Evolutionary conservation across 371 early-diverging fungal genomes (phyloP), one percentile per base, ranked within the genome.

Genomic region (Parasitella parasitica): DNA sequence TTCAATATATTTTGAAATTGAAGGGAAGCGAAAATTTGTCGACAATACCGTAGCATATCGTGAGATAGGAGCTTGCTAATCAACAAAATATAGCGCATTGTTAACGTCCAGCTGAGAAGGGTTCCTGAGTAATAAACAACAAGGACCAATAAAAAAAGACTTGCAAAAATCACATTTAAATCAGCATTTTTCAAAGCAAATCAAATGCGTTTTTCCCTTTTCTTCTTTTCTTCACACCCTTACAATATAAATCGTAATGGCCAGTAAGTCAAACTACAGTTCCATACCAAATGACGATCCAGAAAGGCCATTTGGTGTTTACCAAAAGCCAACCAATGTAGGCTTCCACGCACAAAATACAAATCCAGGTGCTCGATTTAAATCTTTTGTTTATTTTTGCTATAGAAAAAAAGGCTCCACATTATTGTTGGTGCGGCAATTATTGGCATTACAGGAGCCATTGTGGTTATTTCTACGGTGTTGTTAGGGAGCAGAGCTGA

Each of bases 341-440:
- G 30, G 51, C 12, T 30, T 57, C 9, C 7, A 28, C 7, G 48
- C 1, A 27, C 15, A 50, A 34, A 3, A 28, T 32, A 46, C 20
- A 43, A 59, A 20, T 28, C 27, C 16, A 30, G 35, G 22, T 16
- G 24, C n/a, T n/a, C 27, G 24, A 26, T 38, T 30, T 54, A 16
- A 22, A 27, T 32, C 18, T 28, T 3, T 27, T 22, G 11, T 32
- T 11, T 32, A 32, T 32, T 32, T n/a, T n/a, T n/a, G n/a, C n/a
- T 35, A 18, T 27, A 68, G 63, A 53, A 55, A 59, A 64, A 60
- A 39, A 61, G 49, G 18, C 22, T 70, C 2, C 36, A 59, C 55
- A 28, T 55, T n/a, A 52, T 57, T 32, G 50, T 69, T 41, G 65
- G 69, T 15, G 52, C 66, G 30, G 48, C 56, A 22, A 27, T 66